A percentile compares a stretch with the other conserved stretches of the same genome.
Evolutionary conservation across 331 rosid genomes (phyloP).

Genomic region (Phaseolus coccineus): DNA sequence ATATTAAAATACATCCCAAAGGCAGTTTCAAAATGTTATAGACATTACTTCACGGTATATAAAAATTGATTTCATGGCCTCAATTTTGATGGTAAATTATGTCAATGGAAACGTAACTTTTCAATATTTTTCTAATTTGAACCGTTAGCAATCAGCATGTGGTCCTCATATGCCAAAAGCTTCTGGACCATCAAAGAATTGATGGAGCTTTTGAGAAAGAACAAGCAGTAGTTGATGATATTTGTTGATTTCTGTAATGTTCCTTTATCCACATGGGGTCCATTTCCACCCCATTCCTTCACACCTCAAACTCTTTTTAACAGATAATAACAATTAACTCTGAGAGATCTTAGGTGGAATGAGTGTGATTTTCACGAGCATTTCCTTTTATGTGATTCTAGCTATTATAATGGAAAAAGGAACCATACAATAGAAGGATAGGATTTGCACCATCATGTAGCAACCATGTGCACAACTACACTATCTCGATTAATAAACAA

Average conservation of each 20-base stretch:
- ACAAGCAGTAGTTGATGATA: conserved; percentile 49
- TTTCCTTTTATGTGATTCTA: conserved; percentile 21
- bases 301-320: conserved; percentile 30
- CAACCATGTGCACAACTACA: conserved; percentile 48
- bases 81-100: conserved; percentile 21
- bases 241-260: conserved; percentile 28
- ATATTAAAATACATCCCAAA: background rate
- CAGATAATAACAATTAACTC: conserved; percentile 34
- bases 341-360: conserved; percentile 40
- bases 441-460: conserved; percentile 21
- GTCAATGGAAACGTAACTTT: conserved; percentile 7
- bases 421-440: conserved; percentile 19
- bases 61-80: background rate
- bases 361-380: conserved; percentile 36
- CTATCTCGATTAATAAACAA: conserved; percentile 43
- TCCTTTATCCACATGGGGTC: conserved; percentile 48
- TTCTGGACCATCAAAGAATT: conserved; percentile 58
- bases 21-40: background rate
- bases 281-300: conserved; percentile 41
- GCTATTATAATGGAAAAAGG: conserved; percentile 26
- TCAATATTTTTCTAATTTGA: conserved; percentile 17
- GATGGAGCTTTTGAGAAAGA: conserved; percentile 53
- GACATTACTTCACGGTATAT: background rate
- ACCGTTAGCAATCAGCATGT: conserved; percentile 49
- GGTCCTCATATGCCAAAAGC: conserved; percentile 45